Evolutionary conservation across 495 filamentous ascomycete species (phyloP), one percentile per base, ranked within the genome.

Genomic region (Aspergillus hancockii): DNA sequence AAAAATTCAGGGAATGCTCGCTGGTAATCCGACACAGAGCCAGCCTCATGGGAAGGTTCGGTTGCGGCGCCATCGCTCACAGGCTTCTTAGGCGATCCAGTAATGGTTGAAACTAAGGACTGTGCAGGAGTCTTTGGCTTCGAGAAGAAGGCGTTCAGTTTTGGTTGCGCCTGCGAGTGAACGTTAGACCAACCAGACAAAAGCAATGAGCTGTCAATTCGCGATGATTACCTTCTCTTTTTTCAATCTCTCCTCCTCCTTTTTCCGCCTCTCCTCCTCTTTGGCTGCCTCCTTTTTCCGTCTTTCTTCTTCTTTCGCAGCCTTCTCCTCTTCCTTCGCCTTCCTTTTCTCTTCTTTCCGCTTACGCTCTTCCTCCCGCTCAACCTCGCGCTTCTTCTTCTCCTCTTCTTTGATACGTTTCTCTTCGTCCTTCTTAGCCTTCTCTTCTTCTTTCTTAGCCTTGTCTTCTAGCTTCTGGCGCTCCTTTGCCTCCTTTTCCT

Each of bases 1-100:
- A 88, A 92, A 71, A 95, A 97, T 0, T 89, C 83, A 14, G 89
- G 84, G 65, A 97, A 97, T 31, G 68, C 72, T 61, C 82, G 83
- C 16, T 90, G 76, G 64, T 95, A 98, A 43, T 87, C 82, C 0
- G 85, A 82, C 34, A 75, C 62, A 50, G 58, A 63, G 36, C 55
- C 46, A 18, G 63, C 28, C 2, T 66, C 55, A n/a, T 60, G 47
- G 22, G 67, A 30, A 8, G 59, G 28, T 8, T 67, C 63, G 53
- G 31, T 55, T 4, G 58, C 55, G n/a, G 52, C 8, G 13, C 58
- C 52, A 28, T 71, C 63, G 12, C 45, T 16, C 0, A 62, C 49
- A 1, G 58, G 21, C 59, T 71, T 71, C 56, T 49, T 66, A 12
- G 70, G 68, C 13, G 68, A 74, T 32, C 56, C 55, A 54, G 61